Conservation (phyloP, 2,329 filamentous ascomycete species). For the Pyrenophora teres region DNA sequence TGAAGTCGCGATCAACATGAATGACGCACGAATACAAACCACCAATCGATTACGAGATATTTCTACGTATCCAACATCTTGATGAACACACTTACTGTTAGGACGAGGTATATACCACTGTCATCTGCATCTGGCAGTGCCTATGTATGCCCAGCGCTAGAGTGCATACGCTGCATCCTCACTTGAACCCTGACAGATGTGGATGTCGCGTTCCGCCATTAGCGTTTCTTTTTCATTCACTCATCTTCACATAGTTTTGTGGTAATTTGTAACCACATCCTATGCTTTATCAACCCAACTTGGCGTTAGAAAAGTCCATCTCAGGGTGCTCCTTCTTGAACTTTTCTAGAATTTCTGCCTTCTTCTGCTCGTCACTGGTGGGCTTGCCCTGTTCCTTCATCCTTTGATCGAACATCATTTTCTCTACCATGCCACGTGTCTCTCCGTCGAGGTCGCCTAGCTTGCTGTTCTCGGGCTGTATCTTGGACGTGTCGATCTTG, state of each 20-base stretch:
- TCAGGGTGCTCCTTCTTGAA: conserved; percentile 82
- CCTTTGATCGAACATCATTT: conserved; percentile 99
- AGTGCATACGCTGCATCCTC: no score
- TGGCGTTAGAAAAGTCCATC: conserved; percentile 71
- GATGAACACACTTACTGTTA: no score
- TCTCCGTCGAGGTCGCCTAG: conserved; percentile 91
- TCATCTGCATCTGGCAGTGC: no score
- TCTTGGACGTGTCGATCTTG: conserved; percentile 93
- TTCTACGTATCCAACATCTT: no score
- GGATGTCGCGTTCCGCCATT: not conserved
- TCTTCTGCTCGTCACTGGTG: conserved; percentile 93
- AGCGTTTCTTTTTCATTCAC: not conserved
- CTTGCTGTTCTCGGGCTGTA: conserved; percentile 89
- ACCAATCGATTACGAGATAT: no score
- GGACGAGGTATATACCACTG: no score
- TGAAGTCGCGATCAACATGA: no score
- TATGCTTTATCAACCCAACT: conserved; percentile 54
- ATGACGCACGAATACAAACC: no score
- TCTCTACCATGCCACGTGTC: conserved; percentile 97
- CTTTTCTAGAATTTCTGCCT: conserved; percentile 85
- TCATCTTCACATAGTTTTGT: no score
- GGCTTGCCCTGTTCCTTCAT: conserved; percentile 93
- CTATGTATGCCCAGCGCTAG: no score
- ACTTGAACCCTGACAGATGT: not conserved
- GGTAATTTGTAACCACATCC: not conserved